A percentile compares a stretch with the other conserved stretches of the same genome.
Conservation (phyloP, 2,329 filamentous ascomycete genomes). For the Aspergillus carbonarius region DNA sequence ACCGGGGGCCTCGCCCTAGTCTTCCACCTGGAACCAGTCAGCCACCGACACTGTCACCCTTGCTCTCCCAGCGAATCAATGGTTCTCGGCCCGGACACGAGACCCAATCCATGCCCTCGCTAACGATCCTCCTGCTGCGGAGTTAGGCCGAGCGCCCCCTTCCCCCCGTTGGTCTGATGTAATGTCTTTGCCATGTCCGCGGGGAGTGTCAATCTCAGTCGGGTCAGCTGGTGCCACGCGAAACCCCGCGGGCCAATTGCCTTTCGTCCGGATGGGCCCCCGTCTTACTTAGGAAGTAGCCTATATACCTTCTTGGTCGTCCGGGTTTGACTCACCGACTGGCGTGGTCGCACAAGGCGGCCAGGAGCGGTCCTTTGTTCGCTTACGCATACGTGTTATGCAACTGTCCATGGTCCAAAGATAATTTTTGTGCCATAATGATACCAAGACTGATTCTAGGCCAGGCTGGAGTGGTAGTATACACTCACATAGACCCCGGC, state of each 20-base stretch:
- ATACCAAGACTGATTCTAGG: neutral
- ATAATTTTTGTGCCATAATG: neutral
- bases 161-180: neutral
- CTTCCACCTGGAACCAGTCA: neutral
- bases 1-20: too few relatives aligned
- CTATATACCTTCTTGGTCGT: neutral
- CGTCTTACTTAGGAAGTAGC: neutral
- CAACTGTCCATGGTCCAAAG: neutral
- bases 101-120: neutral
- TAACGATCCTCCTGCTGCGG: neutral
- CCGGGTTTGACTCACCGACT: neutral
- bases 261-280: neutral
- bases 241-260: neutral
- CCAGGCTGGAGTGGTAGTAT: neutral
- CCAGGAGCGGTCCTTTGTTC: neutral
- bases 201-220: neutral
- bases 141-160: neutral
- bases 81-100: neutral
- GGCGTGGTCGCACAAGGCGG: neutral
- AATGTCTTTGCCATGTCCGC: neutral
- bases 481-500: conserved; percentile 5
- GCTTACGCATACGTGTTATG: neutral
- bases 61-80: neutral
- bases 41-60: neutral
- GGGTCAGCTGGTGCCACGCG: neutral